These are phyloP conservation scores for Solanum ossicruentum DNA, from an alignment of 257 asterid genomes.

Conservation along the genomic window DNA sequence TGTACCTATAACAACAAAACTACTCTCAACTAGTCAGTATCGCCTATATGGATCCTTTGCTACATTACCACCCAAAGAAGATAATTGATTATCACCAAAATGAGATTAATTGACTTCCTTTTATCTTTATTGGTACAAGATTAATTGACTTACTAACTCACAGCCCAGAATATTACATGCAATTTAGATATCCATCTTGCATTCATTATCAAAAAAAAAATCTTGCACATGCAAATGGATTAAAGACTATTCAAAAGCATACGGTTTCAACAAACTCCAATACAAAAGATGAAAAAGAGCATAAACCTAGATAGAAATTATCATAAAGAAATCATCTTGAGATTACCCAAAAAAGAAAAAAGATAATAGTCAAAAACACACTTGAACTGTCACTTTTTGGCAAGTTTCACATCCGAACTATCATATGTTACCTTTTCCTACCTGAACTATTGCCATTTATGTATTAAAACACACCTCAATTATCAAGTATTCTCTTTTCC, in stretches of 20 bases:
- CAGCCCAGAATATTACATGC: background rate
- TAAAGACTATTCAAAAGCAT: background rate
- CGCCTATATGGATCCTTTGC: background rate
- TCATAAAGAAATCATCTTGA: background rate
- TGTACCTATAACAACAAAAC: background rate
- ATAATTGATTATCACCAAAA: background rate
- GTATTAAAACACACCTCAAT: too few species aligned
- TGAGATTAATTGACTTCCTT: background rate
- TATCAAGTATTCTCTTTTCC: too few species aligned
- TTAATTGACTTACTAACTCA: background rate
- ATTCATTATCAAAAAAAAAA: background rate
- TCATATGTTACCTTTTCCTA: too few species aligned
- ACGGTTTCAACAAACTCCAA: background rate
- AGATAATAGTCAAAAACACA: too few species aligned
- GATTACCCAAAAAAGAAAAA: background rate
- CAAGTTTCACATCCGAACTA: too few species aligned
- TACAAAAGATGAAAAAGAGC: background rate
- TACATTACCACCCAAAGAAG: background rate
- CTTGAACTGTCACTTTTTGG: too few species aligned
- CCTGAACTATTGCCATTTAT: too few species aligned
- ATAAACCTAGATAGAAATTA: background rate
- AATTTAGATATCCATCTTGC: background rate
- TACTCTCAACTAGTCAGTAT: background rate
- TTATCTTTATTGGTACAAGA: background rate
- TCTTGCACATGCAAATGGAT: background rate